Evolutionary conservation across 2,329 filamentous ascomycete species (phyloP), one percentile per base, ranked within the genome.

Genomic region (Rhynchosporium graminicola): DNA sequence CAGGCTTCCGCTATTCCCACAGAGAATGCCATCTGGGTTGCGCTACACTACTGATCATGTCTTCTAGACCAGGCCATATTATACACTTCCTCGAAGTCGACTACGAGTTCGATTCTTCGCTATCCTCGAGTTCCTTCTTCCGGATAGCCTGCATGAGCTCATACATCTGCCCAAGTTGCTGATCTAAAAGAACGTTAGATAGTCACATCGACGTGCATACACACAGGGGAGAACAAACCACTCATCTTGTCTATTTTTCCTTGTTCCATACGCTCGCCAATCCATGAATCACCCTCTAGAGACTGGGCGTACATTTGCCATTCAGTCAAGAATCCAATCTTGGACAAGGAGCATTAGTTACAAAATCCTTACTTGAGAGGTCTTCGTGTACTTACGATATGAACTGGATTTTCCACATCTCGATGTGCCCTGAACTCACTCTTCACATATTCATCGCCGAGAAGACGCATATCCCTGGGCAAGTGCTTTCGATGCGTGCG

Each of bases 251-350:
- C 88, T 61, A 98, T 80, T 77, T 97, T 97, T 0, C 79, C 80
- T 69, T 86, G 85, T 67, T 98, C 94, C 75, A 98, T 82, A 75
- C 88, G 94, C 67, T 91, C 91, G 1, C 89, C 94, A 63, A 84
- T 82, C 95, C 95, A 98, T 0, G 82, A 76, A 59, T 96, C 89
- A 0, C 93, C 94, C 73, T 98, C 94, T 15, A 99, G 79, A 74
- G 92, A 88, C 75, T 99, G 94, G 1, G 92, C 93, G 74, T 98
- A 99, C 58, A 91, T 79, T 76, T 99, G 95, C 94, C 94, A 99
- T 76, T 98, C 93, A 0, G 91, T 94, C 69, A 99, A 81, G 76
- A 99, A 99, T 1, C 94, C 95, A 71, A 98, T 92, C 92, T 96
- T 20, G 20, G 20, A 68, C 7, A 6, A 33, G 12, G 15, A n/a